Percentiles rank a stretch among this genome's conserved stretches.
Evolutionary conservation across 1,284 basidiomycete species (phyloP).

Genomic region (Rhodotorula sp.): DNA sequence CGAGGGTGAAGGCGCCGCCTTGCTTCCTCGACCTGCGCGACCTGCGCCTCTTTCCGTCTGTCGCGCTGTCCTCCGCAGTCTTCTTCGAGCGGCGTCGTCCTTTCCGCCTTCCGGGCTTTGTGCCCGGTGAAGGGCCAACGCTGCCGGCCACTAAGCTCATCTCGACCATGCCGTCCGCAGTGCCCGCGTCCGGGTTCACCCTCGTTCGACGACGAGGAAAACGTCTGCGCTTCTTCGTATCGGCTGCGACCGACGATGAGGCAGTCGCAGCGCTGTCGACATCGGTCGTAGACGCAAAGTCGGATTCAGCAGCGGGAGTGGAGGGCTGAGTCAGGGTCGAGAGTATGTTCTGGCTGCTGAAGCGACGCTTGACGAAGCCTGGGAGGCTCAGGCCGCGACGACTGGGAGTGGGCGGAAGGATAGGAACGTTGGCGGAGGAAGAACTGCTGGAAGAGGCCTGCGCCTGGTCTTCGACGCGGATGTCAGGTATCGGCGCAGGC

Average conservation of each 20-base stretch:
- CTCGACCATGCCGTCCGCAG: constrained; percentile 1
- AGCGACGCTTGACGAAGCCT: constrained; percentile 33
- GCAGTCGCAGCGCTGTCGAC: background rate
- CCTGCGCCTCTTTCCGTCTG: background rate
- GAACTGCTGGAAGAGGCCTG: background rate
- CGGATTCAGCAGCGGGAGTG: constrained; percentile 10
- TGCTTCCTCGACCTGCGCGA: background rate
- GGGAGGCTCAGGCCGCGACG: constrained; percentile 30
- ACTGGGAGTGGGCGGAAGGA: background rate
- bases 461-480: constrained; percentile 11
- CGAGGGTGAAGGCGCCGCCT: constrained; percentile 13
- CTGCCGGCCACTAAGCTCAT: constrained; percentile 15
- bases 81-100: background rate
- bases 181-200: background rate
- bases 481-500: constrained; percentile 19
- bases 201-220: constrained; percentile 12
- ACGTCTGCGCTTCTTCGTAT: background rate
- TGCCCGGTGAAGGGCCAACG: constrained; percentile 7
- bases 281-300: constrained; percentile 11
- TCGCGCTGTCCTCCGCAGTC: constrained; percentile 11
- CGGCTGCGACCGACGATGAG: constrained; percentile 3
- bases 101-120: background rate
- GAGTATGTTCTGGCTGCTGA: constrained; percentile 10
- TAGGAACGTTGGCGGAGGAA: background rate
- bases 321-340: background rate